A percentile compares a stretch with the other conserved stretches of the same genome.
Conservation (phyloP, 805 yeast genomes). For the Cyberlindnera maritima region DNA sequence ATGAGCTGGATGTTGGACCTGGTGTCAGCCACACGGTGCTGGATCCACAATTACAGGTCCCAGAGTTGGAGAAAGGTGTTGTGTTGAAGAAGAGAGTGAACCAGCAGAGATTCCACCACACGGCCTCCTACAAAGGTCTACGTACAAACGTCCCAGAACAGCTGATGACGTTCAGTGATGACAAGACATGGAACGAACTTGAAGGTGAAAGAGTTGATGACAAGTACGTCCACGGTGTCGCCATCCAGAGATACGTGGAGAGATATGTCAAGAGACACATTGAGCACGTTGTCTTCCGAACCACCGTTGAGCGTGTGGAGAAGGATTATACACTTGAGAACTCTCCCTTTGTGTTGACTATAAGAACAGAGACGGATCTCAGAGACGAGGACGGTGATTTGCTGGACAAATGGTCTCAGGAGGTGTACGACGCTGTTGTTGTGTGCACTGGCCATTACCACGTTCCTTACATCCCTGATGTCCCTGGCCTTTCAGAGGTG, state of each 20-base stretch:
- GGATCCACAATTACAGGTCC: conserved; percentile 28
- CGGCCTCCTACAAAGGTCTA: conserved; percentile 31
- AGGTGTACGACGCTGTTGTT: conserved; percentile 40
- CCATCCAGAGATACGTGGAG: conserved; percentile 54
- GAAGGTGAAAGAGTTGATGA: conserved; percentile 31
- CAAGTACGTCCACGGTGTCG: conserved; percentile 48
- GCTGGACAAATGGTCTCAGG: conserved; percentile 37
- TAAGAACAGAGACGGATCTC: conserved; percentile 29
- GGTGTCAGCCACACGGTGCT: conserved; percentile 27
- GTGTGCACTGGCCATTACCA: conserved; percentile 58
- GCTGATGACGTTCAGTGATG: conserved; percentile 45
- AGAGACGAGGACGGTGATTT: conserved; percentile 20
- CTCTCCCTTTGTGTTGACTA: conserved; percentile 30
- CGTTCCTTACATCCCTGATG: conserved; percentile 50
- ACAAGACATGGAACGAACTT: conserved; percentile 32
- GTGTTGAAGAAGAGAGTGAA: conserved; percentile 4
- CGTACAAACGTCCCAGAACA: conserved; percentile 43
- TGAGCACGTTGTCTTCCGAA: conserved; percentile 28
- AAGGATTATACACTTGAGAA: conserved; percentile 17
- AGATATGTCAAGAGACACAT: conserved; percentile 37
- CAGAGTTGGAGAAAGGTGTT: conserved; percentile 1
- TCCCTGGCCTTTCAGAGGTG: conserved; percentile 41
- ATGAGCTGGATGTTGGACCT: conserved; percentile 24
- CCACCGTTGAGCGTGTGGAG: conserved; percentile 40
- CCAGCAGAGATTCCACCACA: conserved; percentile 28